These are phyloP conservation scores for Colletotrichum camelliae DNA, from an alignment of 2,329 filamentous ascomycete genomes.

Conservation along the genomic window DNA sequence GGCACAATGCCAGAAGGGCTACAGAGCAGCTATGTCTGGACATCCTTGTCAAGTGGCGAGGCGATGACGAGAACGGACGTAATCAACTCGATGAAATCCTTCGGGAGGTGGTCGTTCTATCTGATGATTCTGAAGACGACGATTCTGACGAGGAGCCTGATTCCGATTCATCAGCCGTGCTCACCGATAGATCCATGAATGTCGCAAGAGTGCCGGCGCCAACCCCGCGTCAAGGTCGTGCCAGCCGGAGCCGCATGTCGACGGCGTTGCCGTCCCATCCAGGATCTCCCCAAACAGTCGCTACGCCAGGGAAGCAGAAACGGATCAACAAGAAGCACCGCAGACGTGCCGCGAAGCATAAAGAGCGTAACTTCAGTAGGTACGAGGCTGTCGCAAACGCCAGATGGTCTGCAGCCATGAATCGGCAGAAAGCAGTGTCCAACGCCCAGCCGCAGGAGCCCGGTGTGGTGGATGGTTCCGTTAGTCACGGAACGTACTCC, in stretches of 20 bases:
- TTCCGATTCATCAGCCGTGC: slow-evolving; percentile 31
- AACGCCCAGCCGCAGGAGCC: background rate
- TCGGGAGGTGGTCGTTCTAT: slow-evolving; percentile 70
- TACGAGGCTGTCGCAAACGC: slow-evolving; percentile 20
- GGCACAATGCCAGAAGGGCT: slow-evolving; percentile 64
- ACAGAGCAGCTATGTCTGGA: slow-evolving; percentile 68
- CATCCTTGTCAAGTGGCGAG: slow-evolving; percentile 73
- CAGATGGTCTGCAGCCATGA: slow-evolving; percentile 11
- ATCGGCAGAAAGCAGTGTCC: background rate
- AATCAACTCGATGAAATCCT: slow-evolving; percentile 72
- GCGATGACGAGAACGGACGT: slow-evolving; percentile 71
- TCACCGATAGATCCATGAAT: slow-evolving; percentile 4
- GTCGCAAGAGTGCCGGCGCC: background rate
- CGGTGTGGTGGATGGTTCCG: slow-evolving; percentile 2
- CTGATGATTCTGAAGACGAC: slow-evolving; percentile 54
- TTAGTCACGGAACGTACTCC: slow-evolving; percentile 12
- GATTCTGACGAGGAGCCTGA: slow-evolving; percentile 40
- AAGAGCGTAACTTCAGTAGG: slow-evolving; percentile 19
- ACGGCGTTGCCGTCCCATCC: background rate
- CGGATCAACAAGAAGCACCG: slow-evolving; percentile 4
- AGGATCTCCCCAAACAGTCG: slow-evolving; percentile 1
- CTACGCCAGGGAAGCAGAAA: background rate
- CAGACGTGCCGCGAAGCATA: background rate
- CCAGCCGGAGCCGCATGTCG: slow-evolving; percentile 4
- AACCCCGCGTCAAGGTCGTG: background rate